These are phyloP conservation scores for Saccharomycopsis vini DNA, from an alignment of 805 yeast genomes.

Conservation along the genomic window DNA sequence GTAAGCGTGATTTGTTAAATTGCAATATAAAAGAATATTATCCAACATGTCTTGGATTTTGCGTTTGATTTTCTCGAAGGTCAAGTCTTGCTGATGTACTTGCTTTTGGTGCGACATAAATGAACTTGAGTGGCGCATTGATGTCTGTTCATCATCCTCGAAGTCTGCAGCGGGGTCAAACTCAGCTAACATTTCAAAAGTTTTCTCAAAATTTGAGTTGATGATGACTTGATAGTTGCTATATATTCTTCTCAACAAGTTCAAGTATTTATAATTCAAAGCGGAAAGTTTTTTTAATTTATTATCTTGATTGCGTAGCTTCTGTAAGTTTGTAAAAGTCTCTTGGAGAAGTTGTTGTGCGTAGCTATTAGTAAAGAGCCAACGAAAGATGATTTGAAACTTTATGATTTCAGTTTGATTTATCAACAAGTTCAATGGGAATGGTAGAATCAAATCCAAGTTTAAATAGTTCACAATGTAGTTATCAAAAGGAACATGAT, in stretches of 20 bases:
- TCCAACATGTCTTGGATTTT: slow-evolving; percentile 14
- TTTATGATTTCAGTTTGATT: slow-evolving; percentile 64
- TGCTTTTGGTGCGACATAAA: no score
- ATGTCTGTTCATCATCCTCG: no score
- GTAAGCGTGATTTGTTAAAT: slow-evolving; percentile 4
- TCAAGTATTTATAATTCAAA: background rate
- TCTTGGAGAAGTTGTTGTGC: background rate
- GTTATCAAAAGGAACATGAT: slow-evolving; percentile 25
- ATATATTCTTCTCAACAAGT: background rate
- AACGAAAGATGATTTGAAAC: slow-evolving; percentile 69
- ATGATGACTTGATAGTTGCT: background rate
- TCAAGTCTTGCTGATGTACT: background rate
- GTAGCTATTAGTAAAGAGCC: background rate
- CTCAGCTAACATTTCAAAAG: background rate
- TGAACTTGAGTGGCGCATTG: no score
- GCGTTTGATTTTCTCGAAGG: slow-evolving; percentile 1
- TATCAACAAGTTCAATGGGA: slow-evolving; percentile 73
- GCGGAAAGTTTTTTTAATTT: background rate
- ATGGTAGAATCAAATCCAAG: slow-evolving; percentile 61
- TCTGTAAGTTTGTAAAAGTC: background rate
- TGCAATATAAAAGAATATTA: slow-evolving; percentile 4
- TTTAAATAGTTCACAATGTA: slow-evolving; percentile 44
- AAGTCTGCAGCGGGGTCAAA: no score
- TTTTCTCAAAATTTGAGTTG: background rate
- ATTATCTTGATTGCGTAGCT: no score